These are phyloP conservation scores for Chytriomyces sp. DNA, from an alignment of 192 early-diverging fungal genomes.

Conservation along the genomic window DNA sequence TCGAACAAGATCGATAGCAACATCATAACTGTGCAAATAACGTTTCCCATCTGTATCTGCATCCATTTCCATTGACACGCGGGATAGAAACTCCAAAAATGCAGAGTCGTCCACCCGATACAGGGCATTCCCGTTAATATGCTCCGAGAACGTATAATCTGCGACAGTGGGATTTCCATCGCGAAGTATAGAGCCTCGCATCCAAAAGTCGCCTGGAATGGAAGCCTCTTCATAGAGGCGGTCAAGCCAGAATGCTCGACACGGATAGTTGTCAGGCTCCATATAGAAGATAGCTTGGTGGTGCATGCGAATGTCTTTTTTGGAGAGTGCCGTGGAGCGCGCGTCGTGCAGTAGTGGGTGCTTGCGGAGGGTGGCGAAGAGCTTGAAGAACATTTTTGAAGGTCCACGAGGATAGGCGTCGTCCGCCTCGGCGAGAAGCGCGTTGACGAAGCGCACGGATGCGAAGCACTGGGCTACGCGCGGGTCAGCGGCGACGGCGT, in stretches of 20 bases:
- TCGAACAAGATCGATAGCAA: constrained; percentile 34
- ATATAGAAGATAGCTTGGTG: constrained; percentile 40
- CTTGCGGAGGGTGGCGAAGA: neutral
- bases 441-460: constrained; percentile 37
- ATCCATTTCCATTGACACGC: constrained; percentile 17
- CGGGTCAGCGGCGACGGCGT: neutral
- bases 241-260: constrained; percentile 36
- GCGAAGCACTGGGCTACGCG: constrained; percentile 12
- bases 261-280: constrained; percentile 41
- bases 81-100: constrained; percentile 23
- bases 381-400: constrained; percentile 39
- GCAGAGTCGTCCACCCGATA: constrained; percentile 31
- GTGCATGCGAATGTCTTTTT: neutral
- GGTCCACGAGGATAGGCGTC: constrained; percentile 35
- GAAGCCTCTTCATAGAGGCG: constrained; percentile 33
- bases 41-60: neutral
- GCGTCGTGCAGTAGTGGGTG: neutral
- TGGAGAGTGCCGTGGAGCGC: neutral
- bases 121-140: constrained; percentile 43
- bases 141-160: constrained; percentile 33
- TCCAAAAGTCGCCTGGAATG: constrained; percentile 39
- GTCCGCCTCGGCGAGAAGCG: constrained; percentile 23
- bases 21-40: constrained; percentile 36
- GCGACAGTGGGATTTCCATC: constrained; percentile 7
- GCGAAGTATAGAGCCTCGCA: constrained; percentile 40